Base-by-base conservation (phyloP, 1,284 basidiomycete genomes). In the Stereum hirsutum region DNA sequence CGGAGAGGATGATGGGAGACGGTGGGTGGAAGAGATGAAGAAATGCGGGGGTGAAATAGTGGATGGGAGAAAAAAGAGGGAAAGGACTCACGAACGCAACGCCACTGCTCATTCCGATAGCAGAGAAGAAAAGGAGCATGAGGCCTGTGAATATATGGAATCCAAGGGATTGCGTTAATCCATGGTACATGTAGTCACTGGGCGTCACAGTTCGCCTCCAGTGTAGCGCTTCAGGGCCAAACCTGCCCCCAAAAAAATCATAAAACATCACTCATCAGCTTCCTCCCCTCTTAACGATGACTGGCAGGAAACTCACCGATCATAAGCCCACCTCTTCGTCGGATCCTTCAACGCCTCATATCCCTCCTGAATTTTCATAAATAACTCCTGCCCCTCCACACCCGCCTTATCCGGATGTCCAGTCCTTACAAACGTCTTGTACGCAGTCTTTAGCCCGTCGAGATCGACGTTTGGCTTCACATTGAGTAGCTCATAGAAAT, bases 301-400 rank as follows among this genome's bases (percentile, higher is more conserved):
- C n/a, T n/a, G n/a, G n/a, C n/a, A 12, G 30, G 24, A 7, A 2
- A 57, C 71, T 44, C 45, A 82, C 84, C 77, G 69, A 62, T 94
- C 90, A 59, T 94, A 94, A 0, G 89, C 90, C 63, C 89, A 92
- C 37, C 89, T 66, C 46, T 81, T 81, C 1, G 78, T 69, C 0
- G 90, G 88, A 52, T 91, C 76, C 46, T 79, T 87, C 25, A 94
- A 61, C 0, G 80, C 78, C 57, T 94, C 89, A 55, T 83, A 92
- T 15, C 84, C 86, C 52, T 81, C 74, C 41, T 89, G 68, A 2
- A 88, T 77, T 23, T 66, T 56, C 45, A 92, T 87, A 57, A 93
- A 94, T 36, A 79, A 48, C 5, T 68, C 68, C 46, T 81, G 78
- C 2, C 79, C 81, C n/a, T 66, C 62, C 0, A 64, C 60, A 0